Conservation (phyloP, 2,329 filamentous ascomycete species). For the Paecilomyces fulvus region DNA sequence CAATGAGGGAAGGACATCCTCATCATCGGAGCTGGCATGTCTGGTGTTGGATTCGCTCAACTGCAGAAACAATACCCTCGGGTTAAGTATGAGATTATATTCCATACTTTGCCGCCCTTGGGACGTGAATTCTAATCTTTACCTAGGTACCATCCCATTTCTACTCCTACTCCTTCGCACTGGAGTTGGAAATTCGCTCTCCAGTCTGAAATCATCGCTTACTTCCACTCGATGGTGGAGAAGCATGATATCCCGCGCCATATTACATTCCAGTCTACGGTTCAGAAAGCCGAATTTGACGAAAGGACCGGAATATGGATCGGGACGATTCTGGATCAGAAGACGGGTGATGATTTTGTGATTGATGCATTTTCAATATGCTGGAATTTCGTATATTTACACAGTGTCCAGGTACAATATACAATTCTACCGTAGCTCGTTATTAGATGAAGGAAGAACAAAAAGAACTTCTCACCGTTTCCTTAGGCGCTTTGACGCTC, state of each 20-base stretch:
- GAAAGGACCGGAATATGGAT: constrained; percentile 17
- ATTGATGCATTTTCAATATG: not conserved
- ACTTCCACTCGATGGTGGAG: constrained; percentile 13
- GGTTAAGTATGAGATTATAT: constrained; percentile 25
- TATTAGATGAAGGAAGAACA: not conserved
- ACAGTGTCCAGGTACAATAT: not conserved
- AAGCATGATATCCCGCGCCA: constrained; percentile 12
- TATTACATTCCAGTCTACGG: constrained; percentile 13
- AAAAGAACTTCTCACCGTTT: not conserved
- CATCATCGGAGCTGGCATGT: constrained; percentile 44
- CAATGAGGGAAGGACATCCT: too few species aligned
- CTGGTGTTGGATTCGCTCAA: constrained; percentile 40
- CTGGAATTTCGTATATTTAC: not conserved
- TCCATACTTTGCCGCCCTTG: too few species aligned
- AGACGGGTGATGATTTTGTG: constrained; percentile 6
- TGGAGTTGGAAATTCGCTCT: constrained; percentile 30
- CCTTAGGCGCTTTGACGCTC: not conserved
- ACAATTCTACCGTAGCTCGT: not conserved
- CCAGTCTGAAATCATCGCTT: constrained; percentile 28
- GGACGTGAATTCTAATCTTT: constrained; percentile 8
- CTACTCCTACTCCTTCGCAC: constrained; percentile 38
- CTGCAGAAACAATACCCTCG: constrained; percentile 33
- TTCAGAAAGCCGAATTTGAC: constrained; percentile 12
- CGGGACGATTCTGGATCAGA: constrained; percentile 16
- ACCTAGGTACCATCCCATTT: constrained; percentile 35